Evolutionary conservation across 2,329 filamentous ascomycete species (phyloP), one percentile per base, ranked within the genome.

Genomic region (Fusarium sp.): DNA sequence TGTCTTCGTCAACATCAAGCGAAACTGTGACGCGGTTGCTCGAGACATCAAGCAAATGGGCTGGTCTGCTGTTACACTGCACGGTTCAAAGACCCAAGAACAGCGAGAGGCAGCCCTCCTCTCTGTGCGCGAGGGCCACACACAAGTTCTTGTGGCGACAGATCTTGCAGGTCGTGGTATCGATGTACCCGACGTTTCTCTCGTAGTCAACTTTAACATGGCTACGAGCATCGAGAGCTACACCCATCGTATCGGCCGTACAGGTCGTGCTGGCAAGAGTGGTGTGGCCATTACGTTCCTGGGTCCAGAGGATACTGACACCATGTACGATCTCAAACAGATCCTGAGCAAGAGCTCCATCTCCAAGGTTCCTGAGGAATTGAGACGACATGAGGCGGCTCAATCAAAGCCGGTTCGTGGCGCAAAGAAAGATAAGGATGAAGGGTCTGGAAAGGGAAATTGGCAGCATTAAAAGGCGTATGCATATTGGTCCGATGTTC

Each of bases 191-290:
- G 96, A 98, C 77, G 96, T 99, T 42, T 93, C 89, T 67, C 87
- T 99, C 65, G 96, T 99, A 61, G 87, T 99, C 79, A 99, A 99
- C 84, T 99, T 98, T 88, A 99, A 98, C 85, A 98, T 99, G 96
- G 92, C 96, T 1, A 90, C 84, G 14, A 94, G 86, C 73, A 98
- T 99, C 73, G 96, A 99, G 83, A 92, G 89, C 77, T 99, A 99
- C 80, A 98, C 95, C 4, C 96, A 99, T 85, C 91, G 96, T 83
- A 92, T 99, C 76, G 96, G 96, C 80, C 92, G 96, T 83, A 99
- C 96, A 3, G 96, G 96, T 86, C 92, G 96, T 90, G 96, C 96
- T 4, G 96, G 96, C 67, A 98, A 98, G 88, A 94, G 89, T 74
- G 96, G 96, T 91, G 91, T 97, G 53, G 93, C 96, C 4, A 96